Percentiles rank a stretch among this genome's conserved stretches.
Conservation (phyloP, 1,284 basidiomycete genomes). For the Lentinula novae-zelandiae region DNA sequence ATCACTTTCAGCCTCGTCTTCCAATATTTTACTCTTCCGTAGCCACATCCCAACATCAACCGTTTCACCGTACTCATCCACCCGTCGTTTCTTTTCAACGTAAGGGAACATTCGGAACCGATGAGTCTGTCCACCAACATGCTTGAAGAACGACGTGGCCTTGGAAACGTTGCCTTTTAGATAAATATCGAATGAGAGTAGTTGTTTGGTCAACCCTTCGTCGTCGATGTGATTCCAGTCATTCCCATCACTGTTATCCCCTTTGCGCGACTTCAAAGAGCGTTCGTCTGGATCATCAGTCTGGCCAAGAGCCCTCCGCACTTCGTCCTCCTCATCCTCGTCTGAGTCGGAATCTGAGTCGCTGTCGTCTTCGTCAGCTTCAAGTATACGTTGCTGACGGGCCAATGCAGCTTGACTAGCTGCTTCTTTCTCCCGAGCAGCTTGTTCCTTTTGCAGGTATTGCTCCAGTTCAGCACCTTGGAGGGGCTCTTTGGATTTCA, state of each 20-base stretch:
- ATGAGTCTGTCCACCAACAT: slow-evolving; percentile 59
- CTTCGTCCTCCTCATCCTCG: slow-evolving; percentile 72
- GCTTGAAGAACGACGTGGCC: slow-evolving; percentile 82
- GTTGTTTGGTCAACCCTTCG: slow-evolving; percentile 66
- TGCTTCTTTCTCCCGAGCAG: slow-evolving; percentile 81
- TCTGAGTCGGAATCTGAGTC: slow-evolving; percentile 55
- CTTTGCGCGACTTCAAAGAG: slow-evolving; percentile 42
- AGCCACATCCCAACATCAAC: slow-evolving; percentile 94
- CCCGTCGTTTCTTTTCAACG: slow-evolving; percentile 86
- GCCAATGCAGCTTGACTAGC: slow-evolving; percentile 84
- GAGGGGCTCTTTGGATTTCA: slow-evolving; percentile 86
- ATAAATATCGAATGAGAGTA: slow-evolving; percentile 93
- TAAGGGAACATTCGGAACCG: slow-evolving; percentile 98
- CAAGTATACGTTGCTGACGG: slow-evolving; percentile 84
- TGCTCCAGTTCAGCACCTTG: slow-evolving; percentile 84
- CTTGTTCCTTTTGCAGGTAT: slow-evolving; percentile 75
- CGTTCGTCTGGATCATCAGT: slow-evolving; percentile 43
- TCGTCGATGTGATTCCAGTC: slow-evolving; percentile 74
- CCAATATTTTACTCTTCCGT: slow-evolving; percentile 82
- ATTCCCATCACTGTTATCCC: slow-evolving; percentile 38
- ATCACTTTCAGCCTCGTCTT: slow-evolving; percentile 83
- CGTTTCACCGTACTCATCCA: slow-evolving; percentile 96
- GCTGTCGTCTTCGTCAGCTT: slow-evolving; percentile 76
- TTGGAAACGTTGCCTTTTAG: slow-evolving; percentile 90
- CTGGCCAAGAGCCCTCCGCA: slow-evolving; percentile 54